Percentiles rank a stretch among this genome's conserved stretches.
Conservation (phyloP, 305 asterid species). For the Petunia hybrid region DNA sequence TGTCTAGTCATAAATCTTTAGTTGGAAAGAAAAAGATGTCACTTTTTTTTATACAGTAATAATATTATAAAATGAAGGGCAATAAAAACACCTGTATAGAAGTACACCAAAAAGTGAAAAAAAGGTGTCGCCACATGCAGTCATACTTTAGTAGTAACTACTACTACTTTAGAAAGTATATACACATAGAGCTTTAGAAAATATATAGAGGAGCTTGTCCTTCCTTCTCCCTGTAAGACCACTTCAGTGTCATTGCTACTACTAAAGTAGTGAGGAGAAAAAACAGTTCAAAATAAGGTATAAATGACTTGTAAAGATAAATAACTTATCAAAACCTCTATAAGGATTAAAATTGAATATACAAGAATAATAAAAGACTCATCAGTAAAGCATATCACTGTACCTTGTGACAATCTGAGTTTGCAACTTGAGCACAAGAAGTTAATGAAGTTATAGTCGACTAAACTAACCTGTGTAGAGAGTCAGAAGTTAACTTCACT, state of each 20-base stretch:
- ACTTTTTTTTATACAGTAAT: too few relatives aligned
- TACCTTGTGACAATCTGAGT: neutral
- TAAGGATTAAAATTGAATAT: neutral
- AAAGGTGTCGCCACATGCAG: neutral
- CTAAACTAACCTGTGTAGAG: conserved; percentile 79
- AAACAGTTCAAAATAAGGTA: neutral
- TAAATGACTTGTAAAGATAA: neutral
- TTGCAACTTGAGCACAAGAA: neutral
- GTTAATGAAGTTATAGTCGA: conserved; percentile 9
- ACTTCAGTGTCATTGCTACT: neutral
- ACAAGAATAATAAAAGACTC: conserved; percentile 5
- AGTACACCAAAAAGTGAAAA: too few relatives aligned
- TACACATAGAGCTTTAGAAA: neutral
- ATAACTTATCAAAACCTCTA: neutral
- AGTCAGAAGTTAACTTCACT: conserved; percentile 90
- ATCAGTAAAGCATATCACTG: neutral
- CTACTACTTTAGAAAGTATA: neutral
- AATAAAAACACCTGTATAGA: too few relatives aligned
- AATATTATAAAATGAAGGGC: too few relatives aligned
- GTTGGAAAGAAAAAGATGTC: too few relatives aligned
- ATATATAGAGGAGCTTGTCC: conserved; percentile 14
- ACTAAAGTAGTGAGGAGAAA: neutral
- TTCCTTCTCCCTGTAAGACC: neutral
- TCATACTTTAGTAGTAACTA: neutral
- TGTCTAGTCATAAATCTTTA: neutral